Conservation (phyloP, 352 stramenopile genomes). For the Pythium brassicae region DNA sequence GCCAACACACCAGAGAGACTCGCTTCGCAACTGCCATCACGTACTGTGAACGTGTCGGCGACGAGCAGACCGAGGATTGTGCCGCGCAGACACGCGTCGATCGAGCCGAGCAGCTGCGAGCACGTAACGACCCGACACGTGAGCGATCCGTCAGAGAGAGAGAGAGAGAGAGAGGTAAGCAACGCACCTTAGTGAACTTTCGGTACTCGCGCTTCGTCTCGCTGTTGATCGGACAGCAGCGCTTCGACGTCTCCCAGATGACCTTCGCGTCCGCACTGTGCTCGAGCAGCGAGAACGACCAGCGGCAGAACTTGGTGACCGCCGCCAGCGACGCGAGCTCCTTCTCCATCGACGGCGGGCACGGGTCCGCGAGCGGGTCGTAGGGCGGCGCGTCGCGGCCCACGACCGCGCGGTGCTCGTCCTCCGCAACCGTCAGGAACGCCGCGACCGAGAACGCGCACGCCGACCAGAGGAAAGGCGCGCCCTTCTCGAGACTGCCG, state of each 20-base stretch:
- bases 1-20: neutral
- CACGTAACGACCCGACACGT: conserved; percentile 5
- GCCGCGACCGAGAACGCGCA: conserved; percentile 79
- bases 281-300: conserved; percentile 84
- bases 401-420: conserved; percentile 32
- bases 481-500: conserved; percentile 80
- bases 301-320: conserved; percentile 83
- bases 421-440: conserved; percentile 65
- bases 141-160: neutral
- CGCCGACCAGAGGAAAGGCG: conserved; percentile 80
- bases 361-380: conserved; percentile 53
- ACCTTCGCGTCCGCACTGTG: conserved; percentile 84
- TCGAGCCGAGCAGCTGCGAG: conserved; percentile 66
- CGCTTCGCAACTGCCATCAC: neutral
- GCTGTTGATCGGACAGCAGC: conserved; percentile 78
- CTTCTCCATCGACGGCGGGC: conserved; percentile 70
- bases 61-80: conserved; percentile 82
- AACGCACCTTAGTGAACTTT: conserved; percentile 81
- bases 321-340: conserved; percentile 71
- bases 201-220: conserved; percentile 85
- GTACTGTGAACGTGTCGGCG: conserved; percentile 75
- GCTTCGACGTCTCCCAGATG: conserved; percentile 85
- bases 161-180: too few species aligned
- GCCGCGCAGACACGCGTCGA: conserved; percentile 77
- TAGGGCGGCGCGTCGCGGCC: conserved; percentile 21